Conservation (phyloP, 192 early-diverging fungal genomes). For the Paraglomus brasilianum region DNA sequence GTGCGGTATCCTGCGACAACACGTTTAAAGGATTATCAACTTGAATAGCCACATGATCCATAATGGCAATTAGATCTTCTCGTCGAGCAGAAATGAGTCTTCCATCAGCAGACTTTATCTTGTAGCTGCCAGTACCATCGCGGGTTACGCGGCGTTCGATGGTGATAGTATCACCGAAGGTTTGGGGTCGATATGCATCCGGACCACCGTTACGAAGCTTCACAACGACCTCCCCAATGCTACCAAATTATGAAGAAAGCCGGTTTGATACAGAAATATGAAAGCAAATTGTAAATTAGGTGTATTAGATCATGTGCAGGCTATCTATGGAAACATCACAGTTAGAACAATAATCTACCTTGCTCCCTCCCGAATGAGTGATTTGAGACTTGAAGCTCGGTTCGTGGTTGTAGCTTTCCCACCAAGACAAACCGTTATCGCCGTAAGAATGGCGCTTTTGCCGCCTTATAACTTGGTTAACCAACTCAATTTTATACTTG, state of each 20-base stretch:
- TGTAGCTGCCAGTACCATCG: slow-evolving; percentile 71
- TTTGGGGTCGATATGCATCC: slow-evolving; percentile 78
- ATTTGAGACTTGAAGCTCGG: slow-evolving; percentile 71
- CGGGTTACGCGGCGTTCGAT: slow-evolving; percentile 76
- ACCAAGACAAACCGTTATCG: slow-evolving; percentile 86
- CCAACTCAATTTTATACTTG: background rate
- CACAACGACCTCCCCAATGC: slow-evolving; percentile 64
- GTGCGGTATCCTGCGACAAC: slow-evolving; percentile 90
- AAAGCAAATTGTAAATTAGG: no score
- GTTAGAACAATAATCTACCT: no score
- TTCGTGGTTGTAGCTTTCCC: slow-evolving; percentile 88
- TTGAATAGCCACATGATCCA: slow-evolving; percentile 87
- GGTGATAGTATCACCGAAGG: slow-evolving; percentile 78
- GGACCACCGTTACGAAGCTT: slow-evolving; percentile 78
- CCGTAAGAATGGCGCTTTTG: slow-evolving; percentile 95
- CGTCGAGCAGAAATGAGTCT: slow-evolving; percentile 71
- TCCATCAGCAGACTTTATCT: slow-evolving; percentile 68
- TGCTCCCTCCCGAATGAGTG: slow-evolving; percentile 82
- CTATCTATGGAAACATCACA: background rate
- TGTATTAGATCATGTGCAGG: no score
- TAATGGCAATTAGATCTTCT: slow-evolving; percentile 80
- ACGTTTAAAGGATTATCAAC: slow-evolving; percentile 94
- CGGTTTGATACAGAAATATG: background rate
- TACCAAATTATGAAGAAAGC: slow-evolving; percentile 25
- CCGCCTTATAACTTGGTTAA: slow-evolving; percentile 56